Conservation (phyloP, 768 basidiomycete genomes). For the Clitopilus passeckerianus region DNA sequence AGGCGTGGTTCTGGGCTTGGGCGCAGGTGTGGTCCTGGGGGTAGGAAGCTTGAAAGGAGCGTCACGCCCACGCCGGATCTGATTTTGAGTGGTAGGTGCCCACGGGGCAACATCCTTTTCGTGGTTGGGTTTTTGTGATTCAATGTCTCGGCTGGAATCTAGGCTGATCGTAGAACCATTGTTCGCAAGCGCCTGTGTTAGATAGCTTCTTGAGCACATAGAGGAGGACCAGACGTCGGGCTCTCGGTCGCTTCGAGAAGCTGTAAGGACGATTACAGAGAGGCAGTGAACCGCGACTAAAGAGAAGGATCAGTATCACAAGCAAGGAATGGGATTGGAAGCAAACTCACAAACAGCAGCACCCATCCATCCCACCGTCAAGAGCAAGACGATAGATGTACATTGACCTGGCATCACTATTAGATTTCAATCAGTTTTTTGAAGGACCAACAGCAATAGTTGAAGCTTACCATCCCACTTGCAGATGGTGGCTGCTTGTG, state of each 20-base stretch:
- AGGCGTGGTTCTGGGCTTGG: constrained; percentile 11
- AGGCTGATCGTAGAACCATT: neutral
- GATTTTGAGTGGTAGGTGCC: constrained; percentile 30
- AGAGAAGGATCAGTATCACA: neutral
- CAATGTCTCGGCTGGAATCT: neutral
- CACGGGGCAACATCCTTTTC: constrained; percentile 37
- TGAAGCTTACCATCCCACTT: neutral
- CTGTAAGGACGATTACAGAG: neutral
- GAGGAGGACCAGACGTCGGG: neutral
- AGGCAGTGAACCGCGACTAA: neutral
- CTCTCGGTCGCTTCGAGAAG: neutral
- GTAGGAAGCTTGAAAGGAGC: constrained; percentile 37
- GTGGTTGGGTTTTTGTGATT: neutral
- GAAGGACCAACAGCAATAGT: neutral
- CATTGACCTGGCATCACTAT: neutral
- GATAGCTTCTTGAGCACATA: neutral
- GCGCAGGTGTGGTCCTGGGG: constrained; percentile 6
- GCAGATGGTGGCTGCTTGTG: neutral
- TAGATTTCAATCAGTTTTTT: neutral
- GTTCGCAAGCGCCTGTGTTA: neutral
- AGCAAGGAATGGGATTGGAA: neutral
- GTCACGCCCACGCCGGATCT: constrained; percentile 52
- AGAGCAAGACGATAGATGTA: neutral
- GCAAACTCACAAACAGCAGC: neutral
- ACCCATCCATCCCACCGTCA: neutral